These are phyloP conservation scores for Magnusiomyces sp. DNA, from an alignment of 1,139 yeast species.

Conservation along the genomic window DNA sequence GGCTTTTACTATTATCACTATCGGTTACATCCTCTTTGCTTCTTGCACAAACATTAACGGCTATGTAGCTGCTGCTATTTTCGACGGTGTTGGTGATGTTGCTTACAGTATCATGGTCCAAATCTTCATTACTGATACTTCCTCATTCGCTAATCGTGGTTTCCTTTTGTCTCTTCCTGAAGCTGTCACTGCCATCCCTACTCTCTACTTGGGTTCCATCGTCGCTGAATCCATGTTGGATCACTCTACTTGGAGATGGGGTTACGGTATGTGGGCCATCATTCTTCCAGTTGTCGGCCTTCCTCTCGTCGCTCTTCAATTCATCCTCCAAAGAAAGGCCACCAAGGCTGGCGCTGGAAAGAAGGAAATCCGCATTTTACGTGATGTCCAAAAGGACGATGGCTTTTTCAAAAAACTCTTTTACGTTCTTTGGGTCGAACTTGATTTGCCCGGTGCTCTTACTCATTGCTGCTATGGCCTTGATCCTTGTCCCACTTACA, in stretches of 20 bases:
- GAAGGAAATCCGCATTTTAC: constrained; percentile 7
- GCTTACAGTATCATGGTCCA: constrained; percentile 34
- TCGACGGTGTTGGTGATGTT: constrained; percentile 33
- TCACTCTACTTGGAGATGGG: constrained; percentile 47
- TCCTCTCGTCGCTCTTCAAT: constrained; percentile 36
- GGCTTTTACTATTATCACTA: constrained; percentile 26
- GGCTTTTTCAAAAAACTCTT: constrained; percentile 8
- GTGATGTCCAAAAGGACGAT: constrained; percentile 3
- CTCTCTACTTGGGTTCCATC: constrained; percentile 15
- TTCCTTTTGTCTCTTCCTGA: constrained; percentile 19
- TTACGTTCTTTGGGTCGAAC: constrained; percentile 13
- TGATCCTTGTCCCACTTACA: constrained; percentile 17
- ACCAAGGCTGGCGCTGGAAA: constrained; percentile 6
- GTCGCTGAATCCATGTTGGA: constrained; percentile 18
- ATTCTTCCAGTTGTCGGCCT: constrained; percentile 54
- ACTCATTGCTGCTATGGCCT: constrained; percentile 16
- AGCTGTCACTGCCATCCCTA: constrained; percentile 12
- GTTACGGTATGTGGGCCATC: constrained; percentile 70
- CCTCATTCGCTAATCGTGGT: constrained; percentile 34
- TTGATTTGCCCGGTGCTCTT: constrained; percentile 18
- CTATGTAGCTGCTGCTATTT: constrained; percentile 31
- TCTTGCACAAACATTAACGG: constrained; percentile 28
- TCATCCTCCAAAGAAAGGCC: constrained; percentile 15
- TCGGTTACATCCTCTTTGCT: constrained; percentile 32
- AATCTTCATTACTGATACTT: constrained; percentile 37